These are phyloP conservation scores for Amanita polypyramis DNA, from an alignment of 768 basidiomycete genomes.

Conservation along the genomic window DNA sequence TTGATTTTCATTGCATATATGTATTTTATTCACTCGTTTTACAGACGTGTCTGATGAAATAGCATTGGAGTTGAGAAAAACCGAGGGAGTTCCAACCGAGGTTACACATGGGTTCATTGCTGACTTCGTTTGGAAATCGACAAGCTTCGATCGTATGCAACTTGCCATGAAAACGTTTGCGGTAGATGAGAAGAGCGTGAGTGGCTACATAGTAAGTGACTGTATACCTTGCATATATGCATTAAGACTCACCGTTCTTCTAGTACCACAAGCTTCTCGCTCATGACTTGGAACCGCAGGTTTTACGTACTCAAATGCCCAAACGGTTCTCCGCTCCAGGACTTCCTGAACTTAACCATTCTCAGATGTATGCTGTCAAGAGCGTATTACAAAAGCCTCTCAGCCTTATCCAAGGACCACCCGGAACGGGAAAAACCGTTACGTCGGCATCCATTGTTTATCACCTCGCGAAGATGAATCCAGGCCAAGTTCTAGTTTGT, in stretches of 20 bases:
- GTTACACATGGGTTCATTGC: constrained; percentile 91
- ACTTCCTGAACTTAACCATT: constrained; percentile 96
- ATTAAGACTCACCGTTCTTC: constrained; percentile 2
- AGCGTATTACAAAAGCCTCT: constrained; percentile 97
- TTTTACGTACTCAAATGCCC: constrained; percentile 85
- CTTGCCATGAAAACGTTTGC: constrained; percentile 99
- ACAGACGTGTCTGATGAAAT: constrained; percentile 97
- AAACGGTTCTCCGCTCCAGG: constrained; percentile 96
- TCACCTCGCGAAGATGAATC: constrained; percentile 99
- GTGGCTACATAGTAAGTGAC: constrained; percentile 87
- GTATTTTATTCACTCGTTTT: not conserved
- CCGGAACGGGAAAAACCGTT: constrained; percentile 98
- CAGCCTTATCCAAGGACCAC: constrained; percentile 96
- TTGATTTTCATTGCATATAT: constrained; percentile 10
- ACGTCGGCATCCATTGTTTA: constrained; percentile 98
- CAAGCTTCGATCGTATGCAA: constrained; percentile 99
- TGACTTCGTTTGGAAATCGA: constrained; percentile 99
- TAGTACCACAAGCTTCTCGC: constrained; percentile 98
- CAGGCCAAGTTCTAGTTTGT: constrained; percentile 96
- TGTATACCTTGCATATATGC: not conserved
- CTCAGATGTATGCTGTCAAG: constrained; percentile 99
- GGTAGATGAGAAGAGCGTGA: constrained; percentile 98
- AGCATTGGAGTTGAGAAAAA: constrained; percentile 80
- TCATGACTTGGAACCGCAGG: constrained; percentile 94
- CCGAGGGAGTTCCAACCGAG: constrained; percentile 90